These are phyloP conservation scores for Cercospora zeina DNA, from an alignment of 2,329 filamentous ascomycete genomes.

Conservation along the genomic window DNA sequence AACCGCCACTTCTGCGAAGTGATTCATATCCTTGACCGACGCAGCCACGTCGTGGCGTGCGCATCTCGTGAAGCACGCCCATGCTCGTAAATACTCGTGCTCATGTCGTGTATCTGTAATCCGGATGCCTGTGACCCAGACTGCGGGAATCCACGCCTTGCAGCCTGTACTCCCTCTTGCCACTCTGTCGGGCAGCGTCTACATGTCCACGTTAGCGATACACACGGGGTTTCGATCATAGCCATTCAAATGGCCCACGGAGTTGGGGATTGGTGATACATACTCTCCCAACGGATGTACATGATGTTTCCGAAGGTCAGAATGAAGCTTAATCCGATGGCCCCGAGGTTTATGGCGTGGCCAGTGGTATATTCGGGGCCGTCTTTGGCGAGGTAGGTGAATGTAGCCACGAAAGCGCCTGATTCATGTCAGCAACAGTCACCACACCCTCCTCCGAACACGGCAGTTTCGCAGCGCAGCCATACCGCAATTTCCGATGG, in stretches of 20 bases:
- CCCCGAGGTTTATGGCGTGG: constrained; percentile 47
- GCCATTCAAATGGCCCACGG: not conserved
- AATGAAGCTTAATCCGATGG: constrained; percentile 43
- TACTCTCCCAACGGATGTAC: constrained; percentile 49
- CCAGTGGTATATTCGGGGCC: constrained; percentile 45
- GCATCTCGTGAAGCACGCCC: not conserved
- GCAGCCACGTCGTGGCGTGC: constrained; percentile 8
- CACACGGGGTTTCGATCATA: not conserved
- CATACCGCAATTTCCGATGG: constrained; percentile 44
- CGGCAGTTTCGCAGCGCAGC: not conserved
- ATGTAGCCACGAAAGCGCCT: constrained; percentile 49
- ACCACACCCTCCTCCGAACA: not conserved
- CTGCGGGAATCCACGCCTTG: constrained; percentile 34
- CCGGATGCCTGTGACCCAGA: constrained; percentile 47
- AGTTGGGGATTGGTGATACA: not conserved
- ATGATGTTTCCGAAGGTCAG: constrained; percentile 40
- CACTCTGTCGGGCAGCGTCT: constrained; percentile 40
- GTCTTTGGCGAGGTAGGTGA: constrained; percentile 49
- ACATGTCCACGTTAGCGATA: constrained; percentile 1
- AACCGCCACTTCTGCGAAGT: not conserved
- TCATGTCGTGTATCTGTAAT: constrained; percentile 43
- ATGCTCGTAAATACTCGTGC: constrained; percentile 11
- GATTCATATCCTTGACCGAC: not conserved
- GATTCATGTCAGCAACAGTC: not conserved
- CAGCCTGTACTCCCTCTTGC: constrained; percentile 44